These are phyloP conservation scores for Claviceps sorghi DNA, from an alignment of 2,329 filamentous ascomycete genomes.

Conservation along the genomic window DNA sequence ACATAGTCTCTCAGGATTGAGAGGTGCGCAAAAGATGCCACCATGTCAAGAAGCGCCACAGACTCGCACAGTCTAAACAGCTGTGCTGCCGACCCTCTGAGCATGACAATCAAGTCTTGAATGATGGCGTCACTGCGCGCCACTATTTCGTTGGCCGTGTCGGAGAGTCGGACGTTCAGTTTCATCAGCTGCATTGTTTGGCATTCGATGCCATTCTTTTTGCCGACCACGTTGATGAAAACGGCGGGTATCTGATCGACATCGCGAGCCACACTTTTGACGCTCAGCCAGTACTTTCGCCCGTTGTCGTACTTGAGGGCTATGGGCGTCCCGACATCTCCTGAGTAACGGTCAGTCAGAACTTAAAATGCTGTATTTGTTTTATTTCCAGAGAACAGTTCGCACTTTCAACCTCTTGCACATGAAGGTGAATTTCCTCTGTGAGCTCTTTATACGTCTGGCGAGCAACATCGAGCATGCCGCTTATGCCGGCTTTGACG, in stretches of 20 bases:
- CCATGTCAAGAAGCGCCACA: slow-evolving; percentile 76
- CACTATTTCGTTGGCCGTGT: slow-evolving; percentile 73
- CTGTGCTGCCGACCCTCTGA: slow-evolving; percentile 55
- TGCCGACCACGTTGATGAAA: slow-evolving; percentile 64
- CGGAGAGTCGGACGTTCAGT: slow-evolving; percentile 59
- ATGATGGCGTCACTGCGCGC: slow-evolving; percentile 68
- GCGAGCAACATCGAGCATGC: slow-evolving; percentile 74
- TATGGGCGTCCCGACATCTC: slow-evolving; percentile 41
- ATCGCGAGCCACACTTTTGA: slow-evolving; percentile 50
- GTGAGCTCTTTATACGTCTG: slow-evolving; percentile 83
- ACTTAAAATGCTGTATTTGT: background rate
- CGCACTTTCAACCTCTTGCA: slow-evolving; percentile 51
- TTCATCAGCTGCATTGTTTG: slow-evolving; percentile 77
- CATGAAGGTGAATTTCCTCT: slow-evolving; percentile 58
- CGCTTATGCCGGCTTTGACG: slow-evolving; percentile 71
- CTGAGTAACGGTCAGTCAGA: slow-evolving; percentile 19
- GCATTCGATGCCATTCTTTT: slow-evolving; percentile 68
- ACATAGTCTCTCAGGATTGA: slow-evolving; percentile 46
- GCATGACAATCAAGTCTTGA: slow-evolving; percentile 52
- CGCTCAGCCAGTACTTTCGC: slow-evolving; percentile 65
- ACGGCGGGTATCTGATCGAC: slow-evolving; percentile 42
- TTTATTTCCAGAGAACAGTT: background rate
- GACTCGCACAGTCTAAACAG: slow-evolving; percentile 79
- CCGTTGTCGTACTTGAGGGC: slow-evolving; percentile 62
- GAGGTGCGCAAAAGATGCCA: slow-evolving; percentile 60